phyloP scores from a whole-genome alignment of 2,329 filamentous ascomycete species.

The Juglanconis juglandina region DNA sequence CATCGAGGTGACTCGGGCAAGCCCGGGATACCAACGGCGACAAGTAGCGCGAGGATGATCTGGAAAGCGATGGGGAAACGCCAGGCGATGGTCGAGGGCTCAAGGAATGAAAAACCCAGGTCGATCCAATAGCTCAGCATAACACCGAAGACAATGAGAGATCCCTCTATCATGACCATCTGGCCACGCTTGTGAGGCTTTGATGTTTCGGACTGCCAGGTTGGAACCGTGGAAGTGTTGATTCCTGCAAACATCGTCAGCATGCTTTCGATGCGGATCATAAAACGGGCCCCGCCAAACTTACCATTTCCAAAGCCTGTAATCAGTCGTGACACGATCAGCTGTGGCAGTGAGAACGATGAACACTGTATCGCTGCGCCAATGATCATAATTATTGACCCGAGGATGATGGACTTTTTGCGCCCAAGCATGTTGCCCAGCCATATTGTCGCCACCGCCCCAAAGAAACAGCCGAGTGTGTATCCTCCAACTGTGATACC shows the following conservation, averaged over 20 bases:
- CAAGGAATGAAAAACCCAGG: constrained; percentile 16
- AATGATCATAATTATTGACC: constrained; percentile 17
- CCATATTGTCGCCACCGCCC: constrained; percentile 18
- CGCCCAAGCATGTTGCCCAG: constrained; percentile 17
- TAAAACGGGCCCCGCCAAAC: too few species aligned
- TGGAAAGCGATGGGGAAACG: constrained; percentile 30
- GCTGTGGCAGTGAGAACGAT: constrained; percentile 14
- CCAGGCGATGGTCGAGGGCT: constrained; percentile 29
- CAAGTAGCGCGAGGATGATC: constrained; percentile 19
- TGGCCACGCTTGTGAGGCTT: constrained; percentile 16
- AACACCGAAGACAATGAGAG: constrained; percentile 67
- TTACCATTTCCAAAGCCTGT: constrained; percentile 16
- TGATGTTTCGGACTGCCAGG: constrained; percentile 19
- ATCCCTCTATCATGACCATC: constrained; percentile 19
- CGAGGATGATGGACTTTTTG: constrained; percentile 14
- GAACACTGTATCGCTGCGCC: constrained; percentile 16
- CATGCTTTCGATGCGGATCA: background rate
- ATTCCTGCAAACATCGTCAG: constrained; percentile 8
- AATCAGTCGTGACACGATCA: constrained; percentile 16
- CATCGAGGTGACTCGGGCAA: constrained; percentile 21
- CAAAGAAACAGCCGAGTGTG: constrained; percentile 19
- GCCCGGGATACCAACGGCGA: constrained; percentile 16
- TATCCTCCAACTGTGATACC: constrained; percentile 19
- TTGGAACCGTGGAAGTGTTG: constrained; percentile 18
- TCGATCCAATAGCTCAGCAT: constrained; percentile 60